Percentiles rank a stretch among this genome's conserved stretches.
Conservation (phyloP, 106 monocot species). For the Dioscorea zingiberensis region DNA sequence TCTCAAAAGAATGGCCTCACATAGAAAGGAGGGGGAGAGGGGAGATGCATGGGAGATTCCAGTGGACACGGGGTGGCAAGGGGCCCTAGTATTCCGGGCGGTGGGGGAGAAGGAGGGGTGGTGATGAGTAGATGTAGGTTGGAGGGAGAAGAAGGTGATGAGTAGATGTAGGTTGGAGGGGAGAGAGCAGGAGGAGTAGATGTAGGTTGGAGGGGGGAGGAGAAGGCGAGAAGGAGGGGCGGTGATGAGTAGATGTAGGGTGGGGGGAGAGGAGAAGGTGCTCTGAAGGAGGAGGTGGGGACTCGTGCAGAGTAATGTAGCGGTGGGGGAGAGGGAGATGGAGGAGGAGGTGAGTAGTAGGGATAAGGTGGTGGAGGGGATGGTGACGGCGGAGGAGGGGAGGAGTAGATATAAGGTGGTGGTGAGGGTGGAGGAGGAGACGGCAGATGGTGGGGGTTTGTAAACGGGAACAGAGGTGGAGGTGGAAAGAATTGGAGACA, state of each 20-base stretch:
- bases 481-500: constrained; percentile 3
- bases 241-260: no score
- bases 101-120: constrained; percentile 16
- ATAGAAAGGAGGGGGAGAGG: constrained; percentile 46
- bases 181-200: neutral
- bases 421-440: constrained; percentile 11
- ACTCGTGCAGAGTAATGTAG: neutral
- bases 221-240: no score
- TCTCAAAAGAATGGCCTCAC: constrained; percentile 47
- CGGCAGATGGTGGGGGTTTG: constrained; percentile 12
- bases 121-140: neutral
- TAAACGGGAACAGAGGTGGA: neutral
- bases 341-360: no score
- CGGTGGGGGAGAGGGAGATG: constrained; percentile 11
- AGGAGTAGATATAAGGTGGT: constrained; percentile 27
- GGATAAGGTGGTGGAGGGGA: no score
- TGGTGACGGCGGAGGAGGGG: no score
- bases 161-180: neutral
- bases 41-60: constrained; percentile 46
- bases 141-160: neutral
- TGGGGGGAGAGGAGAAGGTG: no score
- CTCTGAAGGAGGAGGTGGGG: constrained; percentile 14
- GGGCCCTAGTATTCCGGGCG: constrained; percentile 33
- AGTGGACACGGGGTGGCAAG: constrained; percentile 40
- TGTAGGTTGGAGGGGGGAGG: neutral